Conservation (phyloP, 148 eudicot genomes). For the Rhododendron kiyosumense region DNA sequence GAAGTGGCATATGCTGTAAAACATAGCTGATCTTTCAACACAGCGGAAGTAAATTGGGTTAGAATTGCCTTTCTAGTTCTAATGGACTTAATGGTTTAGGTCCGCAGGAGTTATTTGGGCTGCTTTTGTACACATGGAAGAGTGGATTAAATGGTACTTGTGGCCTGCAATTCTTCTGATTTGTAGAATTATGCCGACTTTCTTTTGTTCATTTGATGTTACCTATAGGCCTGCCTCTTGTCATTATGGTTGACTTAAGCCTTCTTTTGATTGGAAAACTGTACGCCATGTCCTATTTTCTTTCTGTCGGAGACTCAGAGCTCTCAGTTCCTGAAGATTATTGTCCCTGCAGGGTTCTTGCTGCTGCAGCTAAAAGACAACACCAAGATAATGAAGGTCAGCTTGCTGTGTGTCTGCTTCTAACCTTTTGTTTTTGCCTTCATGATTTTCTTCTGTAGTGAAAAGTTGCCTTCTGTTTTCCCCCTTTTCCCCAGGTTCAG, state of each 20-base stretch:
- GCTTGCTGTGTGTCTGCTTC: constrained; percentile 1
- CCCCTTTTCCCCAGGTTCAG: constrained; percentile 31
- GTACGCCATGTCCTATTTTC: neutral
- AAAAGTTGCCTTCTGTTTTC: constrained; percentile 4
- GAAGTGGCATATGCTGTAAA: neutral
- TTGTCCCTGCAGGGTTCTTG: constrained; percentile 70
- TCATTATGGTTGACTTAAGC: neutral
- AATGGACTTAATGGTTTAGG: neutral
- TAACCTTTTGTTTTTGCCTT: neutral
- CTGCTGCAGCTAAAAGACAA: constrained; percentile 80
- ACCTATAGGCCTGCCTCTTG: neutral
- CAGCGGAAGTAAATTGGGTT: neutral
- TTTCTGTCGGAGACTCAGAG: neutral
- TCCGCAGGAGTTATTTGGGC: neutral
- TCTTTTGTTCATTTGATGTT: neutral
- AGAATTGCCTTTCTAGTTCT: neutral
- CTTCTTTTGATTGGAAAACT: neutral
- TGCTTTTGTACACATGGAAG: neutral
- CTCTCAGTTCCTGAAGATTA: neutral
- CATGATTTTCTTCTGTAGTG: neutral
- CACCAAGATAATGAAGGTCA: constrained; percentile 56
- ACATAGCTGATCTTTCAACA: neutral
- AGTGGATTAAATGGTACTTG: neutral
- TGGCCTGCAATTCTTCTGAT: neutral
- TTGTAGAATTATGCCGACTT: neutral